Base-by-base conservation (phyloP, 371 early-diverging fungal species). In the Synchytrium microbalum region DNA sequence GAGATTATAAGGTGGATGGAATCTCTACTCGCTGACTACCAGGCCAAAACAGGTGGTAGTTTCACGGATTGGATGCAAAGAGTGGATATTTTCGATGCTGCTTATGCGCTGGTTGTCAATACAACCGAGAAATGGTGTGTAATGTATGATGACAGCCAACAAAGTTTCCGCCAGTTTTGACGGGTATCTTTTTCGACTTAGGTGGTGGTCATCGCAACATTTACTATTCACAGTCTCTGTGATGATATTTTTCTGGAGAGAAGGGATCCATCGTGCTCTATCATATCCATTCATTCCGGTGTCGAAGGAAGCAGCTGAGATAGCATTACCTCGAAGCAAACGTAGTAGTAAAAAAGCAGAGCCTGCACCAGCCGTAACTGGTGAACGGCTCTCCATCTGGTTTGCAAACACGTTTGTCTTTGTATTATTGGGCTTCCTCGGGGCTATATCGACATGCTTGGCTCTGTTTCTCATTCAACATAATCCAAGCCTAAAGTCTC, bases 131-230 rank as follows among this genome's bases (percentile, higher is more conserved):
- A 38, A 19, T 38, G 46, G 46, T 38, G 19, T 19, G 46, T 38
- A 5, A 38, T 19, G 46, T n/a, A n/a, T n/a, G n/a, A n/a, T n/a
- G n/a, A n/a, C n/a, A n/a, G n/a, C n/a, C n/a, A n/a, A n/a, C n/a
- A n/a, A n/a, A n/a, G n/a, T n/a, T n/a, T n/a, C n/a, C n/a, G n/a
- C n/a, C n/a, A n/a, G n/a, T n/a, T n/a, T n/a, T n/a, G n/a, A n/a
- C n/a, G n/a, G n/a, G n/a, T n/a, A n/a, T n/a, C n/a, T n/a, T n/a
- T n/a, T n/a, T n/a, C 16, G 25, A 10, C 51, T 59, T 3, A 68
- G 72, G 72, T 72, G 63, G 64, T 72, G 66, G 66, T 54, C 55
- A 52, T 26, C 46, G 19, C 72, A 72, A 60, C 64, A 68, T 58
- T 63, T 72, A 24, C 61, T 64, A 54, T 61, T 59, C 26, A 58